Evolutionary conservation across 805 yeast species (phyloP).

Genomic region (Deakozyma indianensis): DNA sequence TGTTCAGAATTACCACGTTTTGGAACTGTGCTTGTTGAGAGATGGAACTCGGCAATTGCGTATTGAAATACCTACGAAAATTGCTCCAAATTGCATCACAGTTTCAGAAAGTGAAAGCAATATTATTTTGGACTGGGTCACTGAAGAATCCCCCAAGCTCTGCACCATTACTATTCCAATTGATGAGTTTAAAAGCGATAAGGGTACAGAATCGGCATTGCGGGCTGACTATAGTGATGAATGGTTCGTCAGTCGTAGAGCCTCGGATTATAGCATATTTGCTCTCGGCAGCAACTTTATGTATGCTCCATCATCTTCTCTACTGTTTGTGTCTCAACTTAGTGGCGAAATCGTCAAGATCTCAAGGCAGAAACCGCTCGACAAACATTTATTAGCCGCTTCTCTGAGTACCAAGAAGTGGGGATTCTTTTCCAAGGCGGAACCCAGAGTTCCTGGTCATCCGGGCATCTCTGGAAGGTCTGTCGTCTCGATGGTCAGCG

Average conservation of each 20-base stretch:
- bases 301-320: not conserved
- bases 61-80: not conserved
- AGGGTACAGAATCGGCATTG: not conserved
- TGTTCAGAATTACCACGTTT: not conserved
- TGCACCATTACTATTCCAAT: not conserved
- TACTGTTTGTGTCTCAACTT: not conserved
- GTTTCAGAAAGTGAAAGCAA: not conserved
- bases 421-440: not conserved
- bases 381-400: not conserved
- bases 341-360: not conserved
- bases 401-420: not conserved
- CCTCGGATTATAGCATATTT: not conserved
- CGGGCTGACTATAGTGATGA: not conserved
- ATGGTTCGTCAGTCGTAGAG: not conserved
- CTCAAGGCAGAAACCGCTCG: not conserved
- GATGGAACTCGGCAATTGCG: not conserved
- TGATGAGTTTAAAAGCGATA: not conserved
- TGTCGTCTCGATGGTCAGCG: not conserved
- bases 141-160: not conserved
- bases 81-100: not conserved
- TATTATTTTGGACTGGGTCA: not conserved
- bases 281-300: not conserved
- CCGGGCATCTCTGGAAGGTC: not conserved
- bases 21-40: not conserved
- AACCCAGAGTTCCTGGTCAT: slow-evolving; percentile 1